Percentiles rank a stretch among this genome's conserved stretches.
phyloP scores from a whole-genome alignment of 495 filamentous ascomycete species.

The Annulohypoxylon maeteangense region DNA sequence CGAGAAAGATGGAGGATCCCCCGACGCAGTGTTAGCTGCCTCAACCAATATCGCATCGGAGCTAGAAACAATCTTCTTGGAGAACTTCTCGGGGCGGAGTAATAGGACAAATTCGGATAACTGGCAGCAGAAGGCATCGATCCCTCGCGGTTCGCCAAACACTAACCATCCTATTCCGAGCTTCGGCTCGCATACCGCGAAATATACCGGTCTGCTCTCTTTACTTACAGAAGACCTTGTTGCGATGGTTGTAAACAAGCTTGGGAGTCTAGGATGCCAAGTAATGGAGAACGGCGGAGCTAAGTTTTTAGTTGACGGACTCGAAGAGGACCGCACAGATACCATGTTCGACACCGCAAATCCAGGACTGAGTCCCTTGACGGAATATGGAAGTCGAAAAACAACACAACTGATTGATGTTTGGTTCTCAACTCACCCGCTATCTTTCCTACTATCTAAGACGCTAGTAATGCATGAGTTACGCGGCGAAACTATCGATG shows the following conservation, averaged over 20 bases:
- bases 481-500: slow-evolving; percentile 10
- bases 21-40: not conserved
- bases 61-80: not conserved
- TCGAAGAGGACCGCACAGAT: not conserved
- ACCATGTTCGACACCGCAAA: not conserved
- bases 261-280: slow-evolving; percentile 10
- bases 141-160: not conserved
- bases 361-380: slow-evolving; percentile 2
- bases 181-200: not conserved
- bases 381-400: slow-evolving; percentile 7
- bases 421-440: slow-evolving; percentile 11
- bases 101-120: not conserved
- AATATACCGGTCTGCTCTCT: slow-evolving; percentile 2
- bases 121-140: not conserved
- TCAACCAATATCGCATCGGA: not conserved
- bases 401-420: slow-evolving; percentile 10
- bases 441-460: slow-evolving; percentile 9
- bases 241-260: not conserved
- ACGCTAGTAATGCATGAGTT: slow-evolving; percentile 6
- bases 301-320: not conserved
- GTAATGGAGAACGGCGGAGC: slow-evolving; percentile 1
- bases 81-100: not conserved
- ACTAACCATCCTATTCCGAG: not conserved
- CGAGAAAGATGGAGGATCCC: not conserved
- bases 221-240: slow-evolving; percentile 14